These are phyloP conservation scores for Fagopyrum tataricum DNA, from an alignment of 148 eudicot genomes.

Conservation along the genomic window DNA sequence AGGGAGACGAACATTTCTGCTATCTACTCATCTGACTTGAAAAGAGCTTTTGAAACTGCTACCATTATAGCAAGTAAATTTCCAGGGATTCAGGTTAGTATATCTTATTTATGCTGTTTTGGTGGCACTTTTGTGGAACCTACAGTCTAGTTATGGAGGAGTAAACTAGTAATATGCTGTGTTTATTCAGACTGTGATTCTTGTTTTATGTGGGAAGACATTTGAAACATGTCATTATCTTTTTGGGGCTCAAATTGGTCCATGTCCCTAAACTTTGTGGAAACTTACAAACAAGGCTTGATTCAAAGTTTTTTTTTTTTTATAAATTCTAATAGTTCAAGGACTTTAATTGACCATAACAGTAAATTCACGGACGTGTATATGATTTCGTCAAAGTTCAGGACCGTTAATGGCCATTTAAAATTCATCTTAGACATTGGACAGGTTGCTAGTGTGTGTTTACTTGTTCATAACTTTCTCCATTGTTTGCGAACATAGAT, in stretches of 20 bases:
- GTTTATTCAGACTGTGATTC: not conserved
- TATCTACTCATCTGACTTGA: slow-evolving; percentile 81
- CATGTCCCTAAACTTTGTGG: no score
- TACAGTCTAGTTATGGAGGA: not conserved
- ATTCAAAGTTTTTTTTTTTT: no score
- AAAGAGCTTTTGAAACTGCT: slow-evolving; percentile 73
- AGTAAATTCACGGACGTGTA: no score
- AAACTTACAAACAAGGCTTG: no score
- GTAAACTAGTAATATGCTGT: not conserved
- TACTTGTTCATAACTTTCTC: no score
- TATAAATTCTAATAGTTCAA: no score
- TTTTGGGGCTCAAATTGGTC: no score
- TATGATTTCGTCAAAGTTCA: no score
- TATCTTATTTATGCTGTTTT: not conserved
- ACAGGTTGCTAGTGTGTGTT: no score
- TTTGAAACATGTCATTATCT: no score
- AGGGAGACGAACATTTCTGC: slow-evolving; percentile 58
- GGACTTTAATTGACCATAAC: no score
- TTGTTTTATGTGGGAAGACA: not conserved
- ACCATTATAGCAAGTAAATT: slow-evolving; percentile 55
- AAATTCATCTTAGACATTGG: no score
- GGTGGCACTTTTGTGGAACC: not conserved
- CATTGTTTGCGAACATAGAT: not conserved
- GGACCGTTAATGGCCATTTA: not conserved
- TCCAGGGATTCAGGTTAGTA: slow-evolving; percentile 59